Evolutionary conservation across 2,329 filamentous ascomycete species (phyloP), one percentile per base, ranked within the genome.

Genomic region (Claviceps humidiphila): DNA sequence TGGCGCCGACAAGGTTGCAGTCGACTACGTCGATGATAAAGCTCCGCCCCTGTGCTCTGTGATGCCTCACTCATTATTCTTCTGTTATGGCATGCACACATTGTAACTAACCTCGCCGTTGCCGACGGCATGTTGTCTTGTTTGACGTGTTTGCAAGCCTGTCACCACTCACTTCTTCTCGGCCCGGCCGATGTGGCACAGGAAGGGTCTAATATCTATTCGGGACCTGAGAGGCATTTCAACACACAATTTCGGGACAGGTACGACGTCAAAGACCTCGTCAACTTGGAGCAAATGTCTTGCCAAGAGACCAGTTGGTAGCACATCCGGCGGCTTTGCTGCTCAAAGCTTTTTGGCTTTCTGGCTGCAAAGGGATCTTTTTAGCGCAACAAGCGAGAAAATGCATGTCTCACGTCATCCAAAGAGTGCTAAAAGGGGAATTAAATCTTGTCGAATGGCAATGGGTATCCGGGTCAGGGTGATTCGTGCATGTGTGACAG

Each of bases 331-430:
- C 40, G n/a, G 24, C 9, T 34, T 34, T 11, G 1, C 20, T 43
- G 4, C 16, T 20, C 2, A 20, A 20, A 20, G 20, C 20, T 24
- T 13, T 22, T 44, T 41, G 24, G 16, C 16, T 8, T 22, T 44
- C 14, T 17, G 24, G 16, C 16, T 16, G 45, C 45, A 20, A 38
- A 37, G 26, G 7, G 44, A 3, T 17, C n/a, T 38, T 13, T 37
- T 37, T 9, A 38, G 20, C 30, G 43, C 24, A 44, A 30, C n/a
- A 17, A 44, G 49, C 44, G 40, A 50, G 41, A 45, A 30, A 34
- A 24, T 44, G 20, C 49, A 51, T 51, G 42, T 51, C 49, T 51
- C 49, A 51, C 34, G 49, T 46, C 42, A 51, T 51, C 34, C 34
- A 40, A 45, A 40, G 49, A 8, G 11, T 37, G 17, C 40, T 26